Conservation (phyloP, 78 protist genomes). For the Diacronema lutheri region DNA sequence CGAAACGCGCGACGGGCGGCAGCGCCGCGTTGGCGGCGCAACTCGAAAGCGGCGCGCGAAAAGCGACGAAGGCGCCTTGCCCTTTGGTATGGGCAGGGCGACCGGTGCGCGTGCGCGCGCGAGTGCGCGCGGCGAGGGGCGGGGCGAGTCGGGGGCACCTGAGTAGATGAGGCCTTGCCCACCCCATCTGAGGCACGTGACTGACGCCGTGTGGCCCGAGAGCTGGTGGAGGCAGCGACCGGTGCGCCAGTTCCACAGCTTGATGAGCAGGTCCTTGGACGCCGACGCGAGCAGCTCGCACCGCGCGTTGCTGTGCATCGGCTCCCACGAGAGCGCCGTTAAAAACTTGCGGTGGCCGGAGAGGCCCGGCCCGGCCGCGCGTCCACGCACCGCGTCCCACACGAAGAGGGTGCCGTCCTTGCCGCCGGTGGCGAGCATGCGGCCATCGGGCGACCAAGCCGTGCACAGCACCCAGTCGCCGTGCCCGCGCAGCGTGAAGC, state of each 20-base stretch:
- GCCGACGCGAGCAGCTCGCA: neutral
- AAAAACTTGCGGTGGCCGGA: conserved; percentile 68
- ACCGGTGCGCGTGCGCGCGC: too few species aligned
- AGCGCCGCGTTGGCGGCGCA: too few species aligned
- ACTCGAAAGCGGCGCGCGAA: too few species aligned
- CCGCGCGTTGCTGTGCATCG: conserved; percentile 67
- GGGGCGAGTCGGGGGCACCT: too few species aligned
- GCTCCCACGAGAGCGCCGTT: conserved; percentile 92
- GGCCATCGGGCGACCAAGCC: conserved; percentile 90
- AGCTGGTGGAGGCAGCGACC: conserved; percentile 50
- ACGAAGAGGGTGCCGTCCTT: conserved; percentile 69
- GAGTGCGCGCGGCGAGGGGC: too few species aligned
- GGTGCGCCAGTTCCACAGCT: neutral
- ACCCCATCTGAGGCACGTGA: conserved; percentile 93
- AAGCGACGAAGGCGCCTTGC: too few species aligned
- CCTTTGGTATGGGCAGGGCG: too few species aligned
- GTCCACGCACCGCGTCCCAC: conserved; percentile 59
- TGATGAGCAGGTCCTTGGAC: neutral
- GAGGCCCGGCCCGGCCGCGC: neutral
- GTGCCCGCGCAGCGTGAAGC: conserved; percentile 23
- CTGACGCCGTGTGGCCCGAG: conserved; percentile 82
- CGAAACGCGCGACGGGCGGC: too few species aligned
- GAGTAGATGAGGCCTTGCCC: conserved; percentile 90
- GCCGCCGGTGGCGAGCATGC: conserved; percentile 82
- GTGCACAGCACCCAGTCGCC: conserved; percentile 77